A percentile compares a stretch with the other conserved stretches of the same genome.
These are phyloP conservation scores for Astragalus glycyphyllos DNA, from an alignment of 306 rosid species.

Conservation along the genomic window DNA sequence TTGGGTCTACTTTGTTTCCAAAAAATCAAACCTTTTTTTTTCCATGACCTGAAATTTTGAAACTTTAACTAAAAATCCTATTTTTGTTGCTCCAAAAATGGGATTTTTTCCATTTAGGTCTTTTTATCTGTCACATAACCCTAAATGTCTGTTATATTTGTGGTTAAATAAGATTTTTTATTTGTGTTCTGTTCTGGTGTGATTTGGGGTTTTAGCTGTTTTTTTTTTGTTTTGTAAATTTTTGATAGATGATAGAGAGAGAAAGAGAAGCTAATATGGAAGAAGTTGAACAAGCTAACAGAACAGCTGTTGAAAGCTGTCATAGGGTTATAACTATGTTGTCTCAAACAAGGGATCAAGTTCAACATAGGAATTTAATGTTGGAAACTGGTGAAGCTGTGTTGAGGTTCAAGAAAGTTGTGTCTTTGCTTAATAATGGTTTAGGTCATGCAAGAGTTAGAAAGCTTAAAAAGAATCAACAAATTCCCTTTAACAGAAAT, in stretches of 20 bases:
- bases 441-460: conserved; percentile 90
- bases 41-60: conserved; percentile 39
- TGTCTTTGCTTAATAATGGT: conserved; percentile 73
- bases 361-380: conserved; percentile 61
- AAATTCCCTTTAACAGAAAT: conserved; percentile 62
- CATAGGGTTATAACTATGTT: conserved; percentile 72
- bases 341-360: conserved; percentile 74
- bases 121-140: conserved; percentile 44
- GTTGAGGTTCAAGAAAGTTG: conserved; percentile 84
- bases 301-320: conserved; percentile 81
- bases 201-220: conserved; percentile 40
- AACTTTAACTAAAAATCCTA: conserved; percentile 39
- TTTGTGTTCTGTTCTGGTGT: conserved; percentile 32
- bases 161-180: conserved; percentile 35
- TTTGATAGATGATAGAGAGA: conserved; percentile 35
- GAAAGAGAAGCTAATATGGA: conserved; percentile 58
- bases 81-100: conserved; percentile 48
- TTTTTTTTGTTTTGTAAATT: not conserved
- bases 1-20: conserved; percentile 38
- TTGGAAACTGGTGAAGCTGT: conserved; percentile 89
- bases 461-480: conserved; percentile 59
- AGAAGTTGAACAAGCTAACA: conserved; percentile 84
- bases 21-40: conserved; percentile 21
- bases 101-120: conserved; percentile 52
- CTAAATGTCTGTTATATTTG: conserved; percentile 48